Conservation (phyloP, 148 eudicot genomes). For the Persicaria maculosa region DNA sequence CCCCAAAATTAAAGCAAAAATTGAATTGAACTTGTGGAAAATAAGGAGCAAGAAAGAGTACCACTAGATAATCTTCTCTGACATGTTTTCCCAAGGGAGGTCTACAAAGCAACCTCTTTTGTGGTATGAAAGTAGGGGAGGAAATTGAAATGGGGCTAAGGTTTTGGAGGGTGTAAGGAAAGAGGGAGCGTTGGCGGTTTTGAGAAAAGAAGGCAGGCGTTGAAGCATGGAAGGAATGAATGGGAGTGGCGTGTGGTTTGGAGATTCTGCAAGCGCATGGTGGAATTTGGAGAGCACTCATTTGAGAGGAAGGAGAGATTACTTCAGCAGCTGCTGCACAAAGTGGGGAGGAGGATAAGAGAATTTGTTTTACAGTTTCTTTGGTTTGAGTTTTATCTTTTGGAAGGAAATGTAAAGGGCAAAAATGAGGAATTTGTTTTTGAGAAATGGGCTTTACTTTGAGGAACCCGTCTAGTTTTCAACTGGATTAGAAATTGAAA, state of each 20-base stretch:
- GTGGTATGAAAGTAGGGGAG: slow-evolving; percentile 20
- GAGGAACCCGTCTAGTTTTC: no score
- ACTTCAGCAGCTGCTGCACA: no score
- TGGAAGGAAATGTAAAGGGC: no score
- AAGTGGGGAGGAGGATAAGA: no score
- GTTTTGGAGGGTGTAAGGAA: slow-evolving; percentile 22
- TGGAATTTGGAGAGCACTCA: slow-evolving; percentile 14
- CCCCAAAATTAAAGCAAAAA: not conserved
- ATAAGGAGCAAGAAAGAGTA: slow-evolving; percentile 14
- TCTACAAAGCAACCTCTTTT: slow-evolving; percentile 40
- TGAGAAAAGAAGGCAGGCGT: not conserved
- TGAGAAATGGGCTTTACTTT: no score
- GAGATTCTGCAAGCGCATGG: not conserved
- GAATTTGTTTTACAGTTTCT: no score
- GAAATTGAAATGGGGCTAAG: slow-evolving; percentile 17
- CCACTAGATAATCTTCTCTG: slow-evolving; percentile 89
- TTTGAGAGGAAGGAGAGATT: not conserved
- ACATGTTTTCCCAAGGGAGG: slow-evolving; percentile 65
- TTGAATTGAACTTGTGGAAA: not conserved
- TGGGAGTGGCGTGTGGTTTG: not conserved
- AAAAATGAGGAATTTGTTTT: no score
- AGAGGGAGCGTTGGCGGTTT: slow-evolving; percentile 9
- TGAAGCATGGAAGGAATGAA: not conserved
- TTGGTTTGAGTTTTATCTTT: no score
- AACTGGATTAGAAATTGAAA: no score